phyloP scores from a whole-genome alignment of 768 basidiomycete genomes.

The Tephrocybe sp. region DNA sequence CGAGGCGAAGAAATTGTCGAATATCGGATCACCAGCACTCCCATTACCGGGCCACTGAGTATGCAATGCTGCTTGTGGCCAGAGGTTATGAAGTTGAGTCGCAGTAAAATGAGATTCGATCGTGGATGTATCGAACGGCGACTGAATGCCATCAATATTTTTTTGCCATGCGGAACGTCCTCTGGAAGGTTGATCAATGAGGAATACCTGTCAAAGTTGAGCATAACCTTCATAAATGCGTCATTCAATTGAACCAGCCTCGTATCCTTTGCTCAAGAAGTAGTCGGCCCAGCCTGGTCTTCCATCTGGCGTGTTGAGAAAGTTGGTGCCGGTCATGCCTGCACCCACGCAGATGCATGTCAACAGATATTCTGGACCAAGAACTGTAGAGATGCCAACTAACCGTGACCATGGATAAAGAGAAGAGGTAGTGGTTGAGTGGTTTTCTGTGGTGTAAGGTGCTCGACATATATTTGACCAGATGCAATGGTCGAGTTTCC shows the following conservation, averaged over 20 bases:
- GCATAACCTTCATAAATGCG: no score
- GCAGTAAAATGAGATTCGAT: conserved; percentile 45
- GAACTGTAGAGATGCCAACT: no score
- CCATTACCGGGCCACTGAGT: conserved; percentile 57
- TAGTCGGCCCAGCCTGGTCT: conserved; percentile 59
- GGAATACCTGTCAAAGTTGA: conserved; percentile 29
- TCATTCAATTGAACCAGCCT: conserved; percentile 36
- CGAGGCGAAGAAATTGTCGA: conserved; percentile 48
- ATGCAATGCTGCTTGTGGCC: conserved; percentile 46
- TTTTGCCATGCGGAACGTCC: conserved; percentile 46
- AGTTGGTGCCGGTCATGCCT: conserved; percentile 54
- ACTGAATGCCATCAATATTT: conserved; percentile 35
- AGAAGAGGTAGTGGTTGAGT: conserved; percentile 42
- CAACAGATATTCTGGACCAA: no score
- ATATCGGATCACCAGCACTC: conserved; percentile 40
- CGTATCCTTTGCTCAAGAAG: conserved; percentile 49
- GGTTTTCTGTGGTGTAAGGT: conserved; percentile 38
- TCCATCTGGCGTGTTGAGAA: conserved; percentile 55
- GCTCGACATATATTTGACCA: conserved; percentile 56
- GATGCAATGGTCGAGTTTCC: conserved; percentile 36
- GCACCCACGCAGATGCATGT: no score
- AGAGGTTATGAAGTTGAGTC: conserved; percentile 35
- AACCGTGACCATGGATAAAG: conserved; percentile 49
- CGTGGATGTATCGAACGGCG: conserved; percentile 24
- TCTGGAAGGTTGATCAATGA: conserved; percentile 47